Conservation (phyloP, 2,329 filamentous ascomycete species). For the Monosporascus sp. region DNA sequence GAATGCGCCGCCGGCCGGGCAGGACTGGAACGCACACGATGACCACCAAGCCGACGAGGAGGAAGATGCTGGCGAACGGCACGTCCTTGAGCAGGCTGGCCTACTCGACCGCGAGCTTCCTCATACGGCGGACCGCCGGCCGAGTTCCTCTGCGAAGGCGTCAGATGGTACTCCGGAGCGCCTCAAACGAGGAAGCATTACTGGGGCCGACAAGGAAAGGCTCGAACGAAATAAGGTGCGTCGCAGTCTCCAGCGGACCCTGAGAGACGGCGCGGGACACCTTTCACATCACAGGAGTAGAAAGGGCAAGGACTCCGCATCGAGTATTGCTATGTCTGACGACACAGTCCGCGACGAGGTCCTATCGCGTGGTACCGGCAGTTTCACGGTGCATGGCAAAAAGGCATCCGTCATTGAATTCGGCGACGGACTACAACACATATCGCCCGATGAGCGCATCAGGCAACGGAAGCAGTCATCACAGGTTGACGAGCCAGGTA, state of each 20-base stretch:
- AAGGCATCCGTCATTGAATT: conserved; percentile 98
- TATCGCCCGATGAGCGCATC: conserved; percentile 68
- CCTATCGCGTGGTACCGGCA: conserved; percentile 73
- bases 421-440: conserved; percentile 79
- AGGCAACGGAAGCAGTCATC: conserved; percentile 54
- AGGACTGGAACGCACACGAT: conserved; percentile 26
- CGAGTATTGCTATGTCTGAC: conserved; percentile 48
- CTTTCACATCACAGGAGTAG: conserved; percentile 65
- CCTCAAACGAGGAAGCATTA: conserved; percentile 30
- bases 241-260: conserved; percentile 81
- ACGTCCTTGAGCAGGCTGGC: conserved; percentile 62
- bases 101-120: conserved; percentile 46
- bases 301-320: conserved; percentile 69
- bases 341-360: conserved; percentile 57
- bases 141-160: conserved; percentile 34
- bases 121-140: conserved; percentile 37
- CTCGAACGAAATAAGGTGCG: conserved; percentile 65
- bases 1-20: conserved; percentile 21
- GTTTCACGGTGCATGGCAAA: conserved; percentile 95
- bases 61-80: conserved; percentile 62
- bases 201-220: conserved; percentile 36
- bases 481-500: conserved; percentile 31
- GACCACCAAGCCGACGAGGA: conserved; percentile 32
- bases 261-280: conserved; percentile 71
- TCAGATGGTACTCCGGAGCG: conserved; percentile 36